Evolutionary conservation across 2,329 filamentous ascomycete genomes (phyloP).

Genomic region (Hypomyces rosellus): DNA sequence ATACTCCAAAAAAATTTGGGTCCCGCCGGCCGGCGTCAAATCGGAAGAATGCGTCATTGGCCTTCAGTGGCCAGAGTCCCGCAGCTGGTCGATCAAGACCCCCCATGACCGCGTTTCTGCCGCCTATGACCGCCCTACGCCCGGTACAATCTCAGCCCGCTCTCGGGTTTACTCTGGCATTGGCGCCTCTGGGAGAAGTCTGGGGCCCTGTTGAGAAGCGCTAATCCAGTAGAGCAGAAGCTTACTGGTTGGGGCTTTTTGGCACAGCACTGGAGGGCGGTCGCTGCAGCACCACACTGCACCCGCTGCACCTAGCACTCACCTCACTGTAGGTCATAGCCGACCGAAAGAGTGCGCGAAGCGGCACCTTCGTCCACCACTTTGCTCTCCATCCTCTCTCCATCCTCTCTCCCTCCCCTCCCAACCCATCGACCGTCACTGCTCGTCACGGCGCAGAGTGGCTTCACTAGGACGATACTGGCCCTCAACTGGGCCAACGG

Average conservation of each 20-base stretch:
- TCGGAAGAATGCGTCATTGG: conserved; percentile 29
- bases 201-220: neutral
- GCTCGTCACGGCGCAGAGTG: conserved; percentile 4
- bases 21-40: conserved; percentile 16
- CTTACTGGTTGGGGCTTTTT: too few species aligned
- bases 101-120: conserved; percentile 24
- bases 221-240: too few species aligned
- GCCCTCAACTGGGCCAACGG: conserved; percentile 1
- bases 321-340: conserved; percentile 8
- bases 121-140: conserved; percentile 21
- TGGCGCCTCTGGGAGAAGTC: conserved; percentile 5
- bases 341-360: conserved; percentile 8
- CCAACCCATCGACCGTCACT: conserved; percentile 6
- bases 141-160: conserved; percentile 27
- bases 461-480: conserved; percentile 3
- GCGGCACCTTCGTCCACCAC: conserved; percentile 10
- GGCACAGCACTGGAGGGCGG: too few species aligned
- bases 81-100: conserved; percentile 16
- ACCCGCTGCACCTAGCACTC: too few species aligned
- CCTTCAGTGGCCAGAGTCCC: conserved; percentile 8
- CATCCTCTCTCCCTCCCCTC: conserved; percentile 8
- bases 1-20: conserved; percentile 12
- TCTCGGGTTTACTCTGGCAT: conserved; percentile 9
- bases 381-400: neutral
- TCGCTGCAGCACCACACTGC: too few species aligned